These are phyloP conservation scores for Coprinopsis marcescibilis DNA, from an alignment of 768 basidiomycete genomes.

Conservation along the genomic window DNA sequence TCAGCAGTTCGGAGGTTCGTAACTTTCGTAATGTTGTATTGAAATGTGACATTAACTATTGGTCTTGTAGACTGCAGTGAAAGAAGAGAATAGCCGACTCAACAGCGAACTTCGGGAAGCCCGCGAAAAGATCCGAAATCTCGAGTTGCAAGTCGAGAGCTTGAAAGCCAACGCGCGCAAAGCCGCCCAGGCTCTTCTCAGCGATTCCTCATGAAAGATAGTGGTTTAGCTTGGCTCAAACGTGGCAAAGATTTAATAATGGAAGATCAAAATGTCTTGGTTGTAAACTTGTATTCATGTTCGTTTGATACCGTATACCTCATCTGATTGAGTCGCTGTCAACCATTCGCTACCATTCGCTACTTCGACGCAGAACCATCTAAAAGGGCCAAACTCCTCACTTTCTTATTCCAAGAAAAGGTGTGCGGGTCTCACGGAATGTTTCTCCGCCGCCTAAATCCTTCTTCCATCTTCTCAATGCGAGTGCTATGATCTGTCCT, in stretches of 20 bases:
- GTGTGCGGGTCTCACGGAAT: too few relatives aligned
- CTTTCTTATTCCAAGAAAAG: too few relatives aligned
- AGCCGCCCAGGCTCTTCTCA: conserved; percentile 61
- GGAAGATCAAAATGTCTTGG: too few relatives aligned
- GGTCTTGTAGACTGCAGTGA: conserved; percentile 20
- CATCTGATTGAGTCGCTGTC: too few relatives aligned
- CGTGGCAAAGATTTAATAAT: too few relatives aligned
- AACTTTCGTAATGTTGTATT: neutral
- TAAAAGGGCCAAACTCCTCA: too few relatives aligned
- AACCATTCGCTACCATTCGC: too few relatives aligned
- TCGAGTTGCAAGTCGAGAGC: conserved; percentile 79
- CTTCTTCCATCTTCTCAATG: too few relatives aligned
- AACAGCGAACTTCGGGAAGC: conserved; percentile 69
- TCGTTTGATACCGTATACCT: too few relatives aligned
- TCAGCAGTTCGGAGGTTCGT: conserved; percentile 8
- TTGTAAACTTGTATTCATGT: too few relatives aligned
- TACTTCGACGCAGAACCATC: too few relatives aligned
- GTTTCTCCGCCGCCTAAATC: conserved; percentile 2
- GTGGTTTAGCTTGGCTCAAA: neutral
- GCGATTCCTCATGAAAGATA: conserved; percentile 17
- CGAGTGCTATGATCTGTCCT: too few relatives aligned
- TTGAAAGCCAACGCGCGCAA: conserved; percentile 70
- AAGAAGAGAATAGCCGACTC: conserved; percentile 59
- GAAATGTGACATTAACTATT: neutral
- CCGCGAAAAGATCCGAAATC: conserved; percentile 71